These are phyloP conservation scores for Sugiyamaella grinbergsii DNA, from an alignment of 1,139 yeast species.

Conservation along the genomic window DNA sequence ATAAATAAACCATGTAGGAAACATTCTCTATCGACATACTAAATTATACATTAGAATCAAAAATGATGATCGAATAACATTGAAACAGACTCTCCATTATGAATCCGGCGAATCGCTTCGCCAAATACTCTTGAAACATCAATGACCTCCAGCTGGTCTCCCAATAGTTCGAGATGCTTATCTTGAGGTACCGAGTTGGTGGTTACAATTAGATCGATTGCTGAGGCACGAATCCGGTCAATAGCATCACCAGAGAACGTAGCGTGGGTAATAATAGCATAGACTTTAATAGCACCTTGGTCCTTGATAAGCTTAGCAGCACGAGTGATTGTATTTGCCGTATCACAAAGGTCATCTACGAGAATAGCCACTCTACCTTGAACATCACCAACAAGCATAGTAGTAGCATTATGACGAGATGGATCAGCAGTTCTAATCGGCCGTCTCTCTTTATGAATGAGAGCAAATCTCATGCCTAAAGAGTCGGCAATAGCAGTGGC, in stretches of 20 bases:
- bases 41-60: not conserved
- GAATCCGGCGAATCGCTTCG: conserved; percentile 92
- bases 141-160: conserved; percentile 72
- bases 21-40: not conserved
- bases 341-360: conserved; percentile 91
- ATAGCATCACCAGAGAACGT: conserved; percentile 91
- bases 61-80: conserved; percentile 77
- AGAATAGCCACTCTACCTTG: conserved; percentile 79
- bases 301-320: conserved; percentile 91
- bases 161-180: conserved; percentile 51
- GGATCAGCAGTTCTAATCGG: conserved; percentile 34
- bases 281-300: conserved; percentile 86
- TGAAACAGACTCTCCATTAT: conserved; percentile 94
- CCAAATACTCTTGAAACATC: conserved; percentile 89
- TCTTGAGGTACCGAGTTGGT: conserved; percentile 94
- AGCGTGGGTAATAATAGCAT: conserved; percentile 91
- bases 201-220: conserved; percentile 81
- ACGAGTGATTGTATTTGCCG: conserved; percentile 86
- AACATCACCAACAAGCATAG: conserved; percentile 95
- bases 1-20: not conserved
- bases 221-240: conserved; percentile 63
- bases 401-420: conserved; percentile 52
- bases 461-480: conserved; percentile 84
- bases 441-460: conserved; percentile 93
- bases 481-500: conserved; percentile 94